Base-by-base conservation (phyloP, 1,284 basidiomycete species). In the Austropuccinia psidii region DNA sequence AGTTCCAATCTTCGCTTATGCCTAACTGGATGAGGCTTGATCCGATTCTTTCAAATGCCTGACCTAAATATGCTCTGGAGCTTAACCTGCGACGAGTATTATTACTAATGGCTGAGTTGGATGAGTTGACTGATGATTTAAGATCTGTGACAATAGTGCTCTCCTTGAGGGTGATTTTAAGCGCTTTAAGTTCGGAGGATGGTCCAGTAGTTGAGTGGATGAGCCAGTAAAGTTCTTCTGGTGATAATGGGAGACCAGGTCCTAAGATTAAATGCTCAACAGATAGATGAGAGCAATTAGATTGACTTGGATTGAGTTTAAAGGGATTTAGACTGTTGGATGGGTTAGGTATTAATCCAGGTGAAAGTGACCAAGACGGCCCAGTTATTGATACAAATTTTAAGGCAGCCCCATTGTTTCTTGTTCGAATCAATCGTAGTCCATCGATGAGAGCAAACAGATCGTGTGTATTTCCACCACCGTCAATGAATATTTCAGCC, bases 401-500 rank as follows among this genome's bases (percentile, higher is more conserved):
- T 17, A 66, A 49, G 17, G 31, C 31, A 19, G 47, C 47, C 5
- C 47, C 47, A 21, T 66, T 50, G 4, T 49, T 49, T 31, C 64
- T 35, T n/a, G 54, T 66, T 17, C 33, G 50, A 49, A 47, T 66
- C 17, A 49, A 66, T 7, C 64, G 45, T 31, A 66, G 47, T 31
- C 64, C 64, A 21, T 66, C 64, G 9, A 66, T 19, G 17, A 66
- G 47, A 47, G 47, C 54, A 19, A 17, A 47, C 11, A 66, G 47
- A 33, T 66, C 64, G 33, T 52, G 31, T 19, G 54, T 50, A 33
- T 39, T 19, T 2, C 64, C 64, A 37, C 64, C 64, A 52, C 64
- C 64, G 15, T 66, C 47, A 9, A 66, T 49, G 21, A 50, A 66
- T 49, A 66, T n/a, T 49, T 66, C 64, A 47, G 35, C 47, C 47